Base-by-base conservation (phyloP, 805 yeast genomes). In the Saccharomyces cerevisiae region DNA sequence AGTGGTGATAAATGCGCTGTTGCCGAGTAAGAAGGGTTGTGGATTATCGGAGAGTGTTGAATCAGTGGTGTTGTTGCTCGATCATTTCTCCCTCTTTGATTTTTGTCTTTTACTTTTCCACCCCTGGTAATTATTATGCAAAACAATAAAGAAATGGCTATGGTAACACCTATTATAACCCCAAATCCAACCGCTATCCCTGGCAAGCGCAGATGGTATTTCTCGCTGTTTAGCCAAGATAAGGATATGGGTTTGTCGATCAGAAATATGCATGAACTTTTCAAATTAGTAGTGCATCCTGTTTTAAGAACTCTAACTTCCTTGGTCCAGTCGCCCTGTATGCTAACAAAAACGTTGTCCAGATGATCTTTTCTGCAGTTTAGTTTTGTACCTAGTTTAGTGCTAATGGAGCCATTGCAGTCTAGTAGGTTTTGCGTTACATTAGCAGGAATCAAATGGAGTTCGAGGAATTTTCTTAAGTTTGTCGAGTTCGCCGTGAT, bases 111-210 rank as follows among this genome's bases (percentile, higher is more conserved):
- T 46, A 17, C 22, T 46, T 28, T 50, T 17, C 32, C 50, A 41
- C 54, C 21, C 22, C 48, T 46, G 6, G 30, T 46, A 22, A 46
- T 46, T n/a, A 61, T 32, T 3, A 60, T 28, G 31, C 63, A 59
- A 17, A 59, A 55, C 11, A 61, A 36, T 11, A 63, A 41, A 4
- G 59, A 53, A 24, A 58, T 47, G 3, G 62, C 51, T 22, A 58
- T 55, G 14, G 84, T 59, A 30, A 83, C 74, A 0, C 92, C 92
- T 8, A 84, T 62, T 1, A 85, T 69, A 3, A 85, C 72, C 6
- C 94, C 96, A 28, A 86, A 68, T 0, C 83, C 83, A 31, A 86
- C 71, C 13, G 92, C 87, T 21, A 84, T 76, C 51, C 81, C 76
- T 5, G 94, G 90, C 41, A 87, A 69, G 56, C 79, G 84, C 26